Conservation (phyloP, 441 rosid species). For the Populus hybrid region DNA sequence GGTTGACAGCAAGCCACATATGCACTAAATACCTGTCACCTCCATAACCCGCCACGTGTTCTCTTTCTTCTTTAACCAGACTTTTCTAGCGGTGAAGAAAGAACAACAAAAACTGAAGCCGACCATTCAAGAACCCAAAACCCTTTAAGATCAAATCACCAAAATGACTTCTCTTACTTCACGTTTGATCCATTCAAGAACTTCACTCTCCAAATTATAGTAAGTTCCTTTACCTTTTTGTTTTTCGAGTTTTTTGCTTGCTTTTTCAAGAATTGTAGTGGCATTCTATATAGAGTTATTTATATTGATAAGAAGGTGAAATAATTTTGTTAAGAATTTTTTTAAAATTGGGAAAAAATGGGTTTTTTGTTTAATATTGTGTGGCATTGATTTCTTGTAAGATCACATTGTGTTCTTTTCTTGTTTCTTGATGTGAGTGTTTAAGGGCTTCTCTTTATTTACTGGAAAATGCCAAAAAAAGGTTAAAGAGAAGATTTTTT, state of each 20-base stretch:
- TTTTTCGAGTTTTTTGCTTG: background rate
- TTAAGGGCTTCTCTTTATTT: background rate
- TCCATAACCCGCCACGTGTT: slow-evolving; percentile 29
- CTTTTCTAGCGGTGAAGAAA: background rate
- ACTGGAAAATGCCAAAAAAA: background rate
- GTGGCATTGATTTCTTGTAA: background rate
- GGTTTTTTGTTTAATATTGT: background rate
- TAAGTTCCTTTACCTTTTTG: slow-evolving; percentile 26
- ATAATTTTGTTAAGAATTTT: too few species aligned
- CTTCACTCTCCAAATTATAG: slow-evolving; percentile 41
- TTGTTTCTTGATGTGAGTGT: background rate
- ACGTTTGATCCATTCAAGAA: slow-evolving; percentile 52
- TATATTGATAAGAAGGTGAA: background rate
- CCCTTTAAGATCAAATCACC: background rate
- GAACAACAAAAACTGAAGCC: background rate
- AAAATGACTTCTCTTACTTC: slow-evolving; percentile 50
- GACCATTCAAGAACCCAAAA: background rate
- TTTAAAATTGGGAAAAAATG: background rate
- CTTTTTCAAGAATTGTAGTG: background rate
- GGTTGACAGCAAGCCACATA: slow-evolving; percentile 36
- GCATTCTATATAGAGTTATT: background rate
- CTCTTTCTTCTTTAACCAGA: background rate
- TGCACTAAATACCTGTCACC: slow-evolving; percentile 11
- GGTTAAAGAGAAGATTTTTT: background rate
- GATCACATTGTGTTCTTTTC: background rate